Conservation (phyloP, 768 basidiomycete species). For the Dictyophora rubrovolvata region DNA sequence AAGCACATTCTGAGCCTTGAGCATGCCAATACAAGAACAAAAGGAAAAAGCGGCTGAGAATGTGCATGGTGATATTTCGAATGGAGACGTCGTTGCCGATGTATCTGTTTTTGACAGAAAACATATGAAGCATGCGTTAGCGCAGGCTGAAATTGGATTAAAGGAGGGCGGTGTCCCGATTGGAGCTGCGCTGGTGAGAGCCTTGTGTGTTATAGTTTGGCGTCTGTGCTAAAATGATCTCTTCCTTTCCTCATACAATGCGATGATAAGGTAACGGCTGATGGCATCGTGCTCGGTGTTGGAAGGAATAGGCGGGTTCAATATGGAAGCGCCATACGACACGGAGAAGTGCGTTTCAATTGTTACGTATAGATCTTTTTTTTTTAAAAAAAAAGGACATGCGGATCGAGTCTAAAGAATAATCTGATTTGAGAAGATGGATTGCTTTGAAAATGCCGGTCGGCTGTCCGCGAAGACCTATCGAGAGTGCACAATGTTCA, state of each 20-base stretch:
- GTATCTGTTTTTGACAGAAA: constrained; percentile 11
- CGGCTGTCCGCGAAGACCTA: constrained; percentile 36
- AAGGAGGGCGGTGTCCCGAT: constrained; percentile 54
- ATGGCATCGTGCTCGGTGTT: constrained; percentile 27
- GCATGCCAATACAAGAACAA: too few species aligned
- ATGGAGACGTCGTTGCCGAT: background rate
- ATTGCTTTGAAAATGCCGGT: constrained; percentile 45
- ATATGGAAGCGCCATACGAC: constrained; percentile 30
- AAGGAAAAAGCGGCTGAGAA: too few species aligned
- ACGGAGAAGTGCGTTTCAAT: constrained; percentile 31
- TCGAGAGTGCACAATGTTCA: constrained; percentile 33
- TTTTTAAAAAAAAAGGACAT: too few species aligned
- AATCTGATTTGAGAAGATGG: constrained; percentile 12
- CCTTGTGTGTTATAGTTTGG: background rate
- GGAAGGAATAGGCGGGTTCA: constrained; percentile 38
- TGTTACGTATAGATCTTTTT: background rate
- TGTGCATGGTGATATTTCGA: too few species aligned
- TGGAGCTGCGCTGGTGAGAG: constrained; percentile 36
- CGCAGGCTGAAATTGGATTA: constrained; percentile 37
- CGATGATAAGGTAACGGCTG: constrained; percentile 4
- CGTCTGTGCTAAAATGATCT: background rate
- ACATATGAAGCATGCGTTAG: constrained; percentile 18
- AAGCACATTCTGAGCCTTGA: too few species aligned
- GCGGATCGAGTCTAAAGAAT: background rate
- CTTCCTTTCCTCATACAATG: background rate